Percentiles rank a stretch among this genome's conserved stretches.
phyloP scores from a whole-genome alignment of 2,329 filamentous ascomycete species.

The Verticillium alfalfae region DNA sequence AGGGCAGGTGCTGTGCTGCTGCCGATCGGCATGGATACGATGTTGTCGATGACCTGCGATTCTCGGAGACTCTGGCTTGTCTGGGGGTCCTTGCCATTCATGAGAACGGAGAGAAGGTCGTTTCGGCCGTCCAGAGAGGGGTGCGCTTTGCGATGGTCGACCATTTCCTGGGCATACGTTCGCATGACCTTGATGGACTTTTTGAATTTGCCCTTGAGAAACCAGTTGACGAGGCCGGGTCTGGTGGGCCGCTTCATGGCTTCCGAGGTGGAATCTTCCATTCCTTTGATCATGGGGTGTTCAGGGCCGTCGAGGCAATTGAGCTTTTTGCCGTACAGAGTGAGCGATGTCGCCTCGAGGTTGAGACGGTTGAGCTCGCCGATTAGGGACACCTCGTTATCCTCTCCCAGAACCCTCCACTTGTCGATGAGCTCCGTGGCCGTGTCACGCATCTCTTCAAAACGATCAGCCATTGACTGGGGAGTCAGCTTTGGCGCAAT shows the following conservation, averaged over 20 bases:
- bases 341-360: constrained; percentile 43
- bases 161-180: constrained; percentile 48
- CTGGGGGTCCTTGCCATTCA: constrained; percentile 54
- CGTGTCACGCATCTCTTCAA: constrained; percentile 43
- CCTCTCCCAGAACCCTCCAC: constrained; percentile 35
- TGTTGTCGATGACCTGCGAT: constrained; percentile 60
- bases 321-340: constrained; percentile 45
- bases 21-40: constrained; percentile 62
- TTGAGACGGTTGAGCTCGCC: constrained; percentile 47
- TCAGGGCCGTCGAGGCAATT: constrained; percentile 38
- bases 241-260: constrained; percentile 49
- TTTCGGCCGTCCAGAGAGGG: constrained; percentile 50
- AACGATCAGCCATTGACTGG: constrained; percentile 24
- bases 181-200: constrained; percentile 48
- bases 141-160: constrained; percentile 48
- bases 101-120: constrained; percentile 56
- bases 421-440: constrained; percentile 42
- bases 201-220: constrained; percentile 49
- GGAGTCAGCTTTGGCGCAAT: constrained; percentile 38
- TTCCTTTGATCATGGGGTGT: constrained; percentile 44
- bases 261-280: constrained; percentile 51
- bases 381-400: constrained; percentile 37
- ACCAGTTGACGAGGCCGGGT: constrained; percentile 44
- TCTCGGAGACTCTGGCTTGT: constrained; percentile 54
- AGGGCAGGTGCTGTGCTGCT: constrained; percentile 43